Evolutionary conservation across 768 basidiomycete species (phyloP), one percentile per base, ranked within the genome.

Genomic region (Auriscalpium microsporum): DNA sequence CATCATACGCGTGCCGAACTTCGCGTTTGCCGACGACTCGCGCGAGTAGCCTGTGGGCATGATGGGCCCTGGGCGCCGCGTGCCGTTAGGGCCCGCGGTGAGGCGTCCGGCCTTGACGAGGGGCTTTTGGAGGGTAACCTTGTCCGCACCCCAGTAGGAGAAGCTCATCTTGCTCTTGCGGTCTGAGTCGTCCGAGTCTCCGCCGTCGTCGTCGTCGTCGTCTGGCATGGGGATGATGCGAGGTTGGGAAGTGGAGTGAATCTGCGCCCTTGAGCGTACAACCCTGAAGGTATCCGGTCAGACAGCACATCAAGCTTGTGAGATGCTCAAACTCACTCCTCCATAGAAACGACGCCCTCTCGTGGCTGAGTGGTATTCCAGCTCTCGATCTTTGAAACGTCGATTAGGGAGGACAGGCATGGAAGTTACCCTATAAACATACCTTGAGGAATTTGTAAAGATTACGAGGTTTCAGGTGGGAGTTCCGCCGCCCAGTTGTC

Each of bases 111-210:
- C 69, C 65, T 84, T 86, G 63, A 84, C 67, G 42, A 82, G 68
- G 2, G 90, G 87, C 62, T 87, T 87, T 67, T 90, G 87, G 19
- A 93, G 80, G 1, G 90, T 93, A 63, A 93, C 79, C 71, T 90
- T 90, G 73, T 93, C 90, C 35, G 90, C 90, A 23, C 90, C 90
- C 89, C 90, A 92, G 66, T 92, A 94, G 6, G 89, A 91, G 71
- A 92, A 92, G 73, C 87, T 89, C 90, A 92, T 91, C 69, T 91
- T 92, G 75, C 85, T 89, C 74, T 90, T 88, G 72, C 84, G 81
- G 68, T 91, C 90, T 10, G 88, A 91, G 63, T 91, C 87, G 61
- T 89, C 87, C 4, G 90, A 90, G 33, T 90, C 87, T 16, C 63
- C 80, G 16, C 74, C 82, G 21, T 73, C 75, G 17, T 73, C 71